Evolutionary conservation across 768 basidiomycete genomes (phyloP).

Genomic region (Neoboletus magnificus): DNA sequence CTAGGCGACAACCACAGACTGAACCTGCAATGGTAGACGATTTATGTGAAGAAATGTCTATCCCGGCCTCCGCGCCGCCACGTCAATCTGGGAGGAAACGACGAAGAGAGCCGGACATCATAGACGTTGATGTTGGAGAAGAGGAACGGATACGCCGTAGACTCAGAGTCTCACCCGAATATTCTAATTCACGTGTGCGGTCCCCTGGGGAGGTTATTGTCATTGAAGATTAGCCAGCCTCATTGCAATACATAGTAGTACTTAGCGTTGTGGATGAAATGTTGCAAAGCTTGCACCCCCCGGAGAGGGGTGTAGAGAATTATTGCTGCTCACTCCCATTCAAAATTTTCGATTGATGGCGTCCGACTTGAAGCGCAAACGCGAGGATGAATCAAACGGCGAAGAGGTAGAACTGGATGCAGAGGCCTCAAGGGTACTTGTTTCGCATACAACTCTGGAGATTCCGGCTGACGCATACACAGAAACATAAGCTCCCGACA

Average conservation of each 20-base stretch:
- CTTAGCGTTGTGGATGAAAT: background rate
- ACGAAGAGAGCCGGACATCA: conserved; percentile 26
- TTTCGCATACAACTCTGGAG: background rate
- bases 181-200: conserved; percentile 10
- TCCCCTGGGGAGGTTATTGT: conserved; percentile 44
- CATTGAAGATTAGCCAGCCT: conserved; percentile 35
- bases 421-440: conserved; percentile 17
- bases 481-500: conserved; percentile 51
- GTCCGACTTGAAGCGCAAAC: conserved; percentile 29
- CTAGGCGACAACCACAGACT: conserved; percentile 12
- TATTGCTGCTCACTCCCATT: background rate
- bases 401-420: background rate
- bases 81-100: conserved; percentile 34
- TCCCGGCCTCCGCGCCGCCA: background rate
- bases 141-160: conserved; percentile 24
- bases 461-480: background rate
- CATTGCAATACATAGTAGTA: background rate
- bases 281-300: conserved; percentile 1
- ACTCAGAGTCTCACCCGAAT: conserved; percentile 13
- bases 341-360: conserved; percentile 16
- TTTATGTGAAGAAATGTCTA: conserved; percentile 27
- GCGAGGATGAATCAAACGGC: conserved; percentile 8
- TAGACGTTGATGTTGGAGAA: conserved; percentile 31
- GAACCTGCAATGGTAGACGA: conserved; percentile 32
- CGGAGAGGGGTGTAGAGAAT: conserved; percentile 9